phyloP scores from a whole-genome alignment of 371 early-diverging fungal species.

The Lichtheimia corymbifera region DNA sequence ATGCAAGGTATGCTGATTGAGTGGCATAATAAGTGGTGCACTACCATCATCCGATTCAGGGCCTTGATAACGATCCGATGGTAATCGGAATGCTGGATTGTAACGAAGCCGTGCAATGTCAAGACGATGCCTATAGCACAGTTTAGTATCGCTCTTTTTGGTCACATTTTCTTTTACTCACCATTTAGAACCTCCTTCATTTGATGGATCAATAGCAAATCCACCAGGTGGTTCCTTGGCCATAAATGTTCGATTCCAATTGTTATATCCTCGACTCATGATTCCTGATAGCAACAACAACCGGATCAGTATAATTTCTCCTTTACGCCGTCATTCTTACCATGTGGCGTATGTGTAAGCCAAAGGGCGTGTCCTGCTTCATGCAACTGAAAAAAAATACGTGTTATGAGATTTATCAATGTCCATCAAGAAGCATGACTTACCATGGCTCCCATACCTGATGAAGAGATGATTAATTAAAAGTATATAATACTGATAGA shows the following conservation, averaged over 20 bases:
- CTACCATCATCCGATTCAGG: conserved; percentile 2
- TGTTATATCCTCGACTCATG: conserved; percentile 69
- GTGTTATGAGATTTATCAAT: background rate
- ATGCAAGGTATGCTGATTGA: conserved; percentile 38
- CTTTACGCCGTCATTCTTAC: conserved; percentile 11
- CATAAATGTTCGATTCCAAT: conserved; percentile 68
- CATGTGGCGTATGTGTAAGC: conserved; percentile 56
- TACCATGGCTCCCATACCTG: conserved; percentile 12
- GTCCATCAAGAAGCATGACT: too few relatives aligned
- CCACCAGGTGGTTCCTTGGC: conserved; percentile 50
- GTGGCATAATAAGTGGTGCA: conserved; percentile 26
- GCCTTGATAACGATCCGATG: conserved; percentile 45
- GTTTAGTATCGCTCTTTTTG: background rate
- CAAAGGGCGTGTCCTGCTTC: conserved; percentile 69
- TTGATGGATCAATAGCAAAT: conserved; percentile 46
- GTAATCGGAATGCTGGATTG: conserved; percentile 61
- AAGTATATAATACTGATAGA: conserved; percentile 27
- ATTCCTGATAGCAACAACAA: conserved; percentile 38
- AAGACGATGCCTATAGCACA: conserved; percentile 39
- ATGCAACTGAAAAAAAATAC: conserved; percentile 41
- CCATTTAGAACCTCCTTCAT: conserved; percentile 68
- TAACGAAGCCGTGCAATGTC: conserved; percentile 65
- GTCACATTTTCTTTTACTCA: background rate
- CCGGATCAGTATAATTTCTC: background rate
- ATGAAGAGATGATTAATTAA: background rate